Conservation (phyloP, 2,329 filamentous ascomycete genomes). For the Colletotrichum horii region DNA sequence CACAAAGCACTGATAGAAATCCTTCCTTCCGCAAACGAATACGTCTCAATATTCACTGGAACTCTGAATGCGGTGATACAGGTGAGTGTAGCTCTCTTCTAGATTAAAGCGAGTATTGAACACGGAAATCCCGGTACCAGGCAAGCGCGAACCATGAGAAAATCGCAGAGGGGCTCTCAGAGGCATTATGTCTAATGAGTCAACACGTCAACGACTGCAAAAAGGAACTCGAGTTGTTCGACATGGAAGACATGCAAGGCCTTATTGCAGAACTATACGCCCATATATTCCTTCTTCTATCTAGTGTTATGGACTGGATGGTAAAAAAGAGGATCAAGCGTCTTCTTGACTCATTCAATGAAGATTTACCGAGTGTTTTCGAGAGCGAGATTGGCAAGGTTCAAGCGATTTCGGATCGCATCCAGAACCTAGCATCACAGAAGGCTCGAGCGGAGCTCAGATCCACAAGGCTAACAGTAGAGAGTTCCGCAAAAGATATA, state of each 20-base stretch:
- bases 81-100: too few species aligned
- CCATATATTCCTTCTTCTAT: slow-evolving; percentile 28
- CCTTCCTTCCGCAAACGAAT: slow-evolving; percentile 32
- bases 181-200: slow-evolving; percentile 24
- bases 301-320: slow-evolving; percentile 26
- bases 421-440: slow-evolving; percentile 14
- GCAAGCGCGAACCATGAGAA: slow-evolving; percentile 28
- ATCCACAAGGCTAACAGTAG: not conserved
- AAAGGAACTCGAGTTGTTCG: slow-evolving; percentile 11
- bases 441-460: slow-evolving; percentile 17
- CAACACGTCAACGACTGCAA: slow-evolving; percentile 20
- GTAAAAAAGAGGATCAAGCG: slow-evolving; percentile 19
- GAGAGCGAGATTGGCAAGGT: slow-evolving; percentile 19
- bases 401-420: not conserved
- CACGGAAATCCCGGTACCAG: too few species aligned
- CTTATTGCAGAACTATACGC: slow-evolving; percentile 25
- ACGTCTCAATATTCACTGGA: slow-evolving; percentile 33
- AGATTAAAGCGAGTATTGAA: too few species aligned
- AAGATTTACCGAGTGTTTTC: slow-evolving; percentile 14
- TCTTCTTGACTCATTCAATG: slow-evolving; percentile 24
- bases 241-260: slow-evolving; percentile 15
- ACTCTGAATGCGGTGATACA: slow-evolving; percentile 29
- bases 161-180: slow-evolving; percentile 22
- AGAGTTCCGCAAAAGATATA: not conserved
- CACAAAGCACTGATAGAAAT: slow-evolving; percentile 29